phyloP scores from a whole-genome alignment of 1,139 yeast genomes.

The Blastobotrys elegans region DNA sequence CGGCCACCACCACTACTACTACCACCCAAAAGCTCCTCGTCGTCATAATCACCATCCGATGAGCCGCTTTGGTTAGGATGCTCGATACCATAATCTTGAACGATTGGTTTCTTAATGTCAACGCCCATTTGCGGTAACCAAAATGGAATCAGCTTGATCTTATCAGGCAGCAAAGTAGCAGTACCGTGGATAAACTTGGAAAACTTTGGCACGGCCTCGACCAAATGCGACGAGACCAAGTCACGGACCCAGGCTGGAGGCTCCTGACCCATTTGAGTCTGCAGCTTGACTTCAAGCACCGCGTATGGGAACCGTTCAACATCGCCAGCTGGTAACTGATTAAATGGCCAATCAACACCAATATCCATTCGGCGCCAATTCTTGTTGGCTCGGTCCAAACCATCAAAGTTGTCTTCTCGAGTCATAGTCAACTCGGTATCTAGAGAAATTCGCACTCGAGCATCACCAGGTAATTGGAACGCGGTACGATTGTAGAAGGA shows the following conservation, averaged over 20 bases:
- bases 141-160: constrained; percentile 79
- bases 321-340: constrained; percentile 76
- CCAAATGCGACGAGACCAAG: constrained; percentile 82
- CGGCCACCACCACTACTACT: constrained; percentile 8
- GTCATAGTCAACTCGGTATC: constrained; percentile 96
- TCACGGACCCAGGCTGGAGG: constrained; percentile 98
- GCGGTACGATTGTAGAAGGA: constrained; percentile 98
- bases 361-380: constrained; percentile 99
- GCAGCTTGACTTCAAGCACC: constrained; percentile 91
- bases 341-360: constrained; percentile 94
- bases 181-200: constrained; percentile 96
- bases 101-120: constrained; percentile 86
- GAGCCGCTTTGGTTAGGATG: constrained; percentile 42
- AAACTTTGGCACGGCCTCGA: constrained; percentile 96
- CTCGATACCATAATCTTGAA: constrained; percentile 59
- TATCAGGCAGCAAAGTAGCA: constrained; percentile 79
- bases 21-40: constrained; percentile 29
- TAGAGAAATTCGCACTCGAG: constrained; percentile 94
- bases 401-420: constrained; percentile 95
- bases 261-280: constrained; percentile 96
- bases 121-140: constrained; percentile 99
- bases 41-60: constrained; percentile 38
- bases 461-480: constrained; percentile 97
- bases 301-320: constrained; percentile 95
- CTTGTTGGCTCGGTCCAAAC: constrained; percentile 78